phyloP scores from a whole-genome alignment of 2,329 filamentous ascomycete genomes.

The Magnaporthiopsis rhizophila region DNA sequence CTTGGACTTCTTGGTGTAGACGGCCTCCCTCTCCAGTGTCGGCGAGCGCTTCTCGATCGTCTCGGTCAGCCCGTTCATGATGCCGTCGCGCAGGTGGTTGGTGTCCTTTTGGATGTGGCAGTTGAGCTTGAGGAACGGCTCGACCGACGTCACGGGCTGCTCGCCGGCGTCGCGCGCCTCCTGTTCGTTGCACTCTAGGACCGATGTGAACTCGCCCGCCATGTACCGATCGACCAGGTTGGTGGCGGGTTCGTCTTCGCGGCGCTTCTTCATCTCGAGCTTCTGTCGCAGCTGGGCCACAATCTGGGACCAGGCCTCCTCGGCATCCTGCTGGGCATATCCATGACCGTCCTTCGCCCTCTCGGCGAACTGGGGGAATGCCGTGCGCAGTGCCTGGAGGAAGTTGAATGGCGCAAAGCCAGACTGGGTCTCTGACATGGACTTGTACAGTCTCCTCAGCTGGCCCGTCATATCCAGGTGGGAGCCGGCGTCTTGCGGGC shows the following conservation, averaged over 20 bases:
- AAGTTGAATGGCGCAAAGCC: slow-evolving; percentile 81
- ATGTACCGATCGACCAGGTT: slow-evolving; percentile 83
- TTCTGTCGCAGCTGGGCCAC: slow-evolving; percentile 74
- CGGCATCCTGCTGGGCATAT: slow-evolving; percentile 96
- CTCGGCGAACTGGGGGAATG: slow-evolving; percentile 91
- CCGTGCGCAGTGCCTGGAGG: slow-evolving; percentile 66
- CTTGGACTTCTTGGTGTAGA: slow-evolving; percentile 85
- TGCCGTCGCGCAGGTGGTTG: slow-evolving; percentile 86
- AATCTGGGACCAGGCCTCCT: slow-evolving; percentile 97
- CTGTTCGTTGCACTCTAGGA: slow-evolving; percentile 76
- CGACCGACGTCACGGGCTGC: slow-evolving; percentile 56
- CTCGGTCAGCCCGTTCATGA: slow-evolving; percentile 73
- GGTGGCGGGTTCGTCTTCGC: slow-evolving; percentile 27
- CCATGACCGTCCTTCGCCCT: slow-evolving; percentile 72
- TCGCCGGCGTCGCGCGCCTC: slow-evolving; percentile 69
- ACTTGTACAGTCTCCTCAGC: slow-evolving; percentile 75
- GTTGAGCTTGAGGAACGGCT: slow-evolving; percentile 84
- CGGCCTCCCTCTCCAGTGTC: slow-evolving; percentile 65
- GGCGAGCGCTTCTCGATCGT: slow-evolving; percentile 86
- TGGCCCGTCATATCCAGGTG: slow-evolving; percentile 67
- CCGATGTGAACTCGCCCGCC: slow-evolving; percentile 70
- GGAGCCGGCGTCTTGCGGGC: slow-evolving; percentile 26
- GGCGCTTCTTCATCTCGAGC: slow-evolving; percentile 48
- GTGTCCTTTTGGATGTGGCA: slow-evolving; percentile 86
- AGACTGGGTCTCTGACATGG: slow-evolving; percentile 83